These are phyloP conservation scores for Debaryomyces coudertii DNA, from an alignment of 1,139 yeast species.

Conservation along the genomic window DNA sequence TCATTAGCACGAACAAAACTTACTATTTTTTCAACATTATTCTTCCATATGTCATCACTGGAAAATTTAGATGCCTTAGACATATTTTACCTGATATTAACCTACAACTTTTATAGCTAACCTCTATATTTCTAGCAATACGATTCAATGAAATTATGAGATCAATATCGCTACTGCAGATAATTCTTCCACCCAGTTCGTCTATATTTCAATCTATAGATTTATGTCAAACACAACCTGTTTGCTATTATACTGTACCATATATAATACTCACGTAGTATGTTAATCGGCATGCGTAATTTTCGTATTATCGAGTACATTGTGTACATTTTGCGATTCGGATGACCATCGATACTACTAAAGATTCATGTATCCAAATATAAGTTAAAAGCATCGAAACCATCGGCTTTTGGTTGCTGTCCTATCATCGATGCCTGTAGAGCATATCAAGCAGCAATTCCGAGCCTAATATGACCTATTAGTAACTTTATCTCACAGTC, in stretches of 20 bases:
- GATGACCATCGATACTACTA: not conserved
- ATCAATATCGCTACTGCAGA: conserved; percentile 3
- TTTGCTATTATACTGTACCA: too few species aligned
- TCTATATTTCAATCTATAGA: not conserved
- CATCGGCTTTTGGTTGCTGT: not conserved
- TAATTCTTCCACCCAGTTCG: not conserved
- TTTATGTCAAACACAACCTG: not conserved
- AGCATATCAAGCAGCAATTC: not conserved
- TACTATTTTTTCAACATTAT: conserved; percentile 81
- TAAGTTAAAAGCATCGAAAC: not conserved
- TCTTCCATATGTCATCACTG: conserved; percentile 95
- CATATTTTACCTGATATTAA: conserved; percentile 30
- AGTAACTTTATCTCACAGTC: not conserved
- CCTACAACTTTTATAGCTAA: not conserved
- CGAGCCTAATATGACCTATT: not conserved
- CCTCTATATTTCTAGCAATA: not conserved
- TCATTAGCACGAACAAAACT: conserved; percentile 25
- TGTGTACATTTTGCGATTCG: conserved; percentile 1
- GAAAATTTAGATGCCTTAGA: conserved; percentile 56
- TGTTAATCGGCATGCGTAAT: too few species aligned
- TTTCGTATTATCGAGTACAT: too few species aligned
- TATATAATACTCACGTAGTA: not conserved
- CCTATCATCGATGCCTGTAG: not conserved
- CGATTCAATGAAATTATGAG: not conserved
- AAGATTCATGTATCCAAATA: not conserved